Evolutionary conservation across 2,329 filamentous ascomycete species (phyloP).

Genomic region (Ophiostoma perfectum): DNA sequence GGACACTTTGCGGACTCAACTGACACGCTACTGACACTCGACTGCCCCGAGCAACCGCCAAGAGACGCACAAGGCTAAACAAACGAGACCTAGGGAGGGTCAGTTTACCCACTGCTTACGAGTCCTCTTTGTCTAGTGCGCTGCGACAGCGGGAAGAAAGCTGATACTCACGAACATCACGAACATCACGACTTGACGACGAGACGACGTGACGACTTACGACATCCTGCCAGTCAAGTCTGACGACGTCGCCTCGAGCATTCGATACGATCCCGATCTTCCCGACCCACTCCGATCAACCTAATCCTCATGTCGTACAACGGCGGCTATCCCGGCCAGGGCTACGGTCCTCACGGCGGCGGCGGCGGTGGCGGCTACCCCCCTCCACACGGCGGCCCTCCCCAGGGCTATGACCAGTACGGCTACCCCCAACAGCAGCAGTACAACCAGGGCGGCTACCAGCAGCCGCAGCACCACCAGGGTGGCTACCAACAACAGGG

Average conservation of each 20-base stretch:
- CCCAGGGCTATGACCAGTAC: constrained; percentile 26
- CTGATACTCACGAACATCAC: neutral
- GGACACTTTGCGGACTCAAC: neutral
- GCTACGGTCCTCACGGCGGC: constrained; percentile 27
- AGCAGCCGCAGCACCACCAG: constrained; percentile 7
- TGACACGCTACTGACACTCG: neutral
- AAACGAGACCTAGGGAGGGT: neutral
- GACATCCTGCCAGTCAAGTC: neutral
- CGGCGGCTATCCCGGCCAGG: constrained; percentile 29
- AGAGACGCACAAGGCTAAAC: constrained; percentile 8
- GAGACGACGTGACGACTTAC: neutral
- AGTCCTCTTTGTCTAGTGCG: neutral
- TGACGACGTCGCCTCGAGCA: neutral
- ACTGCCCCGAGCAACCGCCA: neutral
- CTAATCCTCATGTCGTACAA: constrained; percentile 18
- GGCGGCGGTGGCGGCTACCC: constrained; percentile 20
- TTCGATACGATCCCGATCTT: neutral
- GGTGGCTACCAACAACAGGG: constrained; percentile 23
- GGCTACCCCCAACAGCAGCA: constrained; percentile 22
- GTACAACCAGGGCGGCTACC: constrained; percentile 21
- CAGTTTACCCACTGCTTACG: constrained; percentile 14
- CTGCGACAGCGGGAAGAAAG: constrained; percentile 3
- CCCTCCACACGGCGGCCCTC: constrained; percentile 21
- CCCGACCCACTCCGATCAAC: neutral
- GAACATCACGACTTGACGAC: neutral